Conservation (phyloP, 2,329 filamentous ascomycete genomes). For the Pseudohalonectria lignicola region DNA sequence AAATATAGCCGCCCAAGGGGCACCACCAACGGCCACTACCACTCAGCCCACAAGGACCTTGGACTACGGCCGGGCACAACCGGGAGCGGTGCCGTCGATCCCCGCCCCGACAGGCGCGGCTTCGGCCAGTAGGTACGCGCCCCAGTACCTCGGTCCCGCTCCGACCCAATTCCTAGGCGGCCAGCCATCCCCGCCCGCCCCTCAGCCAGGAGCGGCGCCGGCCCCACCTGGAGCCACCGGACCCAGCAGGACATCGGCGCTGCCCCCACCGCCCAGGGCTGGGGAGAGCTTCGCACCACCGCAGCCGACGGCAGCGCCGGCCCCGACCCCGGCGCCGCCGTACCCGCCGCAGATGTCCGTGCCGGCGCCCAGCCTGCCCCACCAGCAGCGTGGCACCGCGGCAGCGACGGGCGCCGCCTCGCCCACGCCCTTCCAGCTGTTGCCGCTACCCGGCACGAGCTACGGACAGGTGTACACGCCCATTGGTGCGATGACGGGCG, state of each 20-base stretch:
- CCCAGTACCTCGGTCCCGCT: conserved; percentile 28
- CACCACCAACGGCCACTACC: conserved; percentile 19
- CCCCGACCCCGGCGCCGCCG: conserved; percentile 25
- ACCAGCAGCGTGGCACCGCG: conserved; percentile 33
- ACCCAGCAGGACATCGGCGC: conserved; percentile 9
- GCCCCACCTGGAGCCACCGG: conserved; percentile 20
- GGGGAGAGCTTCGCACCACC: conserved; percentile 30
- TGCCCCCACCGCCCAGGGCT: conserved; percentile 41
- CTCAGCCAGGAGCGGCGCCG: conserved; percentile 47
- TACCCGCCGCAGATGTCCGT: conserved; percentile 38
- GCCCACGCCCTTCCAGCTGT: too few relatives aligned
- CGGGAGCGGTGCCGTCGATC: conserved; percentile 32
- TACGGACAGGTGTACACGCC: too few relatives aligned
- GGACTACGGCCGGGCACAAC: conserved; percentile 29
- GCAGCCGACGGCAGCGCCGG: conserved; percentile 14
- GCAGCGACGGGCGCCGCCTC: conserved; percentile 27
- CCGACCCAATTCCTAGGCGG: conserved; percentile 21
- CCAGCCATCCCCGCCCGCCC: conserved; percentile 30
- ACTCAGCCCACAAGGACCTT: conserved; percentile 11
- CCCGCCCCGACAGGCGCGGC: conserved; percentile 29
- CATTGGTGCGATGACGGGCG: too few relatives aligned
- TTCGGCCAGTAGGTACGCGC: conserved; percentile 19
- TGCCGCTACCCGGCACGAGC: conserved; percentile 1
- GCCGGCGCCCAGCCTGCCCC: conserved; percentile 30
- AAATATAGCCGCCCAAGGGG: conserved; percentile 9